Base-by-base conservation (phyloP, 2,329 filamentous ascomycete species). In the Sporothrix curviconia region DNA sequence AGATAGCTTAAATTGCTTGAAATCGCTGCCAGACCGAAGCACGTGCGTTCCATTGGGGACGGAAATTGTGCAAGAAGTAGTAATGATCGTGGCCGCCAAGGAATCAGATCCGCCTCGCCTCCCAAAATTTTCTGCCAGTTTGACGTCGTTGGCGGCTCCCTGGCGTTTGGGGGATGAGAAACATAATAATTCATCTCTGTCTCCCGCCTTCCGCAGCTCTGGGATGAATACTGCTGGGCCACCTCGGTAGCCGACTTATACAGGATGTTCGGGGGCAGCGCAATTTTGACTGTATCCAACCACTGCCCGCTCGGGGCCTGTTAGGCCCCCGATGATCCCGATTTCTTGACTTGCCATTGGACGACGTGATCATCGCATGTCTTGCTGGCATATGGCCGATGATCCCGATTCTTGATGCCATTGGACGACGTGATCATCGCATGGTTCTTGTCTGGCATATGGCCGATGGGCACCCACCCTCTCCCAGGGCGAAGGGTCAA, bases 31-130 rank as follows among this genome's bases (percentile, higher is more conserved):
- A 0, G 89, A 95, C 1, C 92, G 83, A n/a, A 96, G 75, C 3
- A 95, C 82, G 66, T 96, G 91, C 0, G 83, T 89, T 8, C 86
- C 86, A 60, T 92, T 91, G 69, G 94, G 80, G 56, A 91, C n/a
- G n/a, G n/a, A n/a, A 67, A 56, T 78, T 81, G 71, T 96, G 90
- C 15, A 79, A 80, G 68, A 79, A 80, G 68, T 96, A 96, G 71
- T 87, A 94, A 68, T 96, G 92, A 65, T 96, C 92, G 66, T 96
- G 91, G 0, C 91, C 91, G 50, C 91, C 90, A 0, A 96, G n/a
- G 78, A 44, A 96, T 87, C 36, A 96, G 83, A 68, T 96, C 92
- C 19, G 95, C 84, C 55, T 89, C 71, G 0, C 88, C 90, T 4
- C 82, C 79, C 0, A 88, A n/a, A 81, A 61, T 89, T 85, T 59